Base-by-base conservation (phyloP, 257 asterid genomes). In the Primulina eburnea region DNA sequence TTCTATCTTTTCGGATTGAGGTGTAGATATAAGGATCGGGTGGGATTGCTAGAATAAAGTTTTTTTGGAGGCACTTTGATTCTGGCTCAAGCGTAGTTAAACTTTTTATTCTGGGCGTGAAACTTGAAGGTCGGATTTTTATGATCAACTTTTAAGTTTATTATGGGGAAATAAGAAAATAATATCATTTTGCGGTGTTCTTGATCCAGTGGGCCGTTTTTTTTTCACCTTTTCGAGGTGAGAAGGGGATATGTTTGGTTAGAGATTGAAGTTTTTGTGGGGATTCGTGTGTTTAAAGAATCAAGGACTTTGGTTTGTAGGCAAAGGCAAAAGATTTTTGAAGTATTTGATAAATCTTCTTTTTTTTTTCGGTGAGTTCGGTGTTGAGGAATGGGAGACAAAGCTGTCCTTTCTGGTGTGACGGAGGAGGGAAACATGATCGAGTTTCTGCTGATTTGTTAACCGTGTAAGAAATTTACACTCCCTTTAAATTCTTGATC, bases 41-140 rank as follows among this genome's bases (percentile, higher is more conserved):
- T 8, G 72, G 72, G 67, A 33, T 71, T 66, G 68, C 76, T 24
- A 16, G 32, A 67, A 62, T 26, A 38, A 55, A 26, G 59, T 20
- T 53, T 64, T 20, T 53, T 64, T 60, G 71, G 65, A 75, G 78
- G 35, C 65, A 61, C 68, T 52, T 74, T 73, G 69, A 55, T 75
- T 69, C 74, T 70, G 75, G 75, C 68, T 68, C 76, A 50, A 43
- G 65, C 69, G 21, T 72, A 74, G 28, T 16, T 16, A 8, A 67
- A 63, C 55, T 29, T 24, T 55, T 74, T 60, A 14, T 37, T 65
- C 67, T 56, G 64, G 60, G 58, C 50, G 71, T 60, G 67, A 24
- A 38, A 32, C 24, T 59, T 3, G 64, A 57, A 55, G 68, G 35
- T 67, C 43, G 17, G 56, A 64, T 33, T 38, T 33, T 60, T 64